These are phyloP conservation scores for Amniculicola lignicola DNA, from an alignment of 495 filamentous ascomycete species.

Conservation along the genomic window DNA sequence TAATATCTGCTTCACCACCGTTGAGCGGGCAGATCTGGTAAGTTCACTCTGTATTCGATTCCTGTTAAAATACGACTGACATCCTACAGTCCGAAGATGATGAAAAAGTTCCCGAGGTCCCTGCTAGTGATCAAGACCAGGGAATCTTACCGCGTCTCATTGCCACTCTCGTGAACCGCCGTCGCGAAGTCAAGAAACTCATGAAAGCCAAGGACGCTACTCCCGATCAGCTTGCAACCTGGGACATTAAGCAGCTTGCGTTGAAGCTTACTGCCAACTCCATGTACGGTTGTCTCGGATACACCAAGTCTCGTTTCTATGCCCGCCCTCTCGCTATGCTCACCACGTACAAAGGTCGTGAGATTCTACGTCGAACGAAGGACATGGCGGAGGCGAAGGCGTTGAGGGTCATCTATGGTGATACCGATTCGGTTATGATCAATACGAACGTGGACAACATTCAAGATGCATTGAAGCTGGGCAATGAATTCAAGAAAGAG, in stretches of 20 bases:
- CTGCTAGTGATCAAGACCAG: constrained; percentile 58
- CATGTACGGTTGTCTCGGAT: constrained; percentile 98
- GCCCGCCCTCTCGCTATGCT: constrained; percentile 91
- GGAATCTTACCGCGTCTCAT: constrained; percentile 90
- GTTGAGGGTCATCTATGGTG: constrained; percentile 93
- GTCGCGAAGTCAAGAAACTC: constrained; percentile 84
- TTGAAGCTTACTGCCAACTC: constrained; percentile 98
- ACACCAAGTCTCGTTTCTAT: constrained; percentile 93
- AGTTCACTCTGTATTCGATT: constrained; percentile 38
- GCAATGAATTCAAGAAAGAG: constrained; percentile 70
- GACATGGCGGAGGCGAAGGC: constrained; percentile 85
- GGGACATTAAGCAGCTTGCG: constrained; percentile 97
- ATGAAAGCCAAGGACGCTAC: constrained; percentile 94
- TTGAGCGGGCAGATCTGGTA: constrained; percentile 67
- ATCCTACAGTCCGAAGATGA: constrained; percentile 66
- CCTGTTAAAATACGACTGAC: constrained; percentile 16
- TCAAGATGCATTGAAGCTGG: constrained; percentile 83
- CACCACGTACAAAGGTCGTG: constrained; percentile 94
- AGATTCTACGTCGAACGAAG: constrained; percentile 93
- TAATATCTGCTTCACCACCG: constrained; percentile 99
- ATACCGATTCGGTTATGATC: constrained; percentile 99
- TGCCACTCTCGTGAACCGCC: constrained; percentile 79
- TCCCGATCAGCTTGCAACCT: constrained; percentile 81
- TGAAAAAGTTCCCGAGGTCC: constrained; percentile 70
- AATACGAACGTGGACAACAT: constrained; percentile 96